Base-by-base conservation (phyloP, 148 eudicot genomes). In the Camellia japonica region DNA sequence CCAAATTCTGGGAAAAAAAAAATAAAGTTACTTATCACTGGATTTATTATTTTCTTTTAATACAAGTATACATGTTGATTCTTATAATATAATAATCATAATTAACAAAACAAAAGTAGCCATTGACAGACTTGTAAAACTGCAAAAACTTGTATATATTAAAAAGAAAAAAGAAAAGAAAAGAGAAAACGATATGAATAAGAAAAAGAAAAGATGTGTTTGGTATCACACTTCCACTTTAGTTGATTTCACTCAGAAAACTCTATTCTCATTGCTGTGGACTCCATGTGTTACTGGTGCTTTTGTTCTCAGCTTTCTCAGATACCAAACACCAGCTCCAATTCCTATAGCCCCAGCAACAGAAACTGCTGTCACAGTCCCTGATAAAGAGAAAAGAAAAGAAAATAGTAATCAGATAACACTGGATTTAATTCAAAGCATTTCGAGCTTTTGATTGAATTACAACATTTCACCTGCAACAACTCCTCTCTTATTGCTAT, bases 271-370 rank as follows among this genome's bases (percentile, higher is more conserved):
- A 84, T 84, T 95, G 86, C 87, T 93, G 83, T 90, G 91, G 73
- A 95, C 97, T 60, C 99, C 99, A 82, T 91, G 94, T 30, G 97
- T 90, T 30, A 95, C 97, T 9, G 97, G 97, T 61, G 92, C 93
- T 77, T 88, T 90, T 18, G 93, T 90, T 80, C 90, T 95, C 84
- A 95, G 54, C 83, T 90, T 95, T 83, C 85, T 92, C 86, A 93
- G 79, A 75, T 93, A 95, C 93, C 90, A 92, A 56, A 95, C 79
- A 3, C 94, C 99, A 4, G 90, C 99, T 82, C 97, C 99, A 14
- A 93, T 85, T 30, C 98, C 94, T 43, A 95, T 59, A 12, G 90
- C 97, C 43, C 94, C 97, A 13, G 95, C 97, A 0, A 90, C 85
- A 41, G 99, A 95, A 54, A 85, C 90, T 47, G 85, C 93, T 11